Base-by-base conservation (phyloP, 108 stramenopile genomes). In the Bacterosira constricta region DNA sequence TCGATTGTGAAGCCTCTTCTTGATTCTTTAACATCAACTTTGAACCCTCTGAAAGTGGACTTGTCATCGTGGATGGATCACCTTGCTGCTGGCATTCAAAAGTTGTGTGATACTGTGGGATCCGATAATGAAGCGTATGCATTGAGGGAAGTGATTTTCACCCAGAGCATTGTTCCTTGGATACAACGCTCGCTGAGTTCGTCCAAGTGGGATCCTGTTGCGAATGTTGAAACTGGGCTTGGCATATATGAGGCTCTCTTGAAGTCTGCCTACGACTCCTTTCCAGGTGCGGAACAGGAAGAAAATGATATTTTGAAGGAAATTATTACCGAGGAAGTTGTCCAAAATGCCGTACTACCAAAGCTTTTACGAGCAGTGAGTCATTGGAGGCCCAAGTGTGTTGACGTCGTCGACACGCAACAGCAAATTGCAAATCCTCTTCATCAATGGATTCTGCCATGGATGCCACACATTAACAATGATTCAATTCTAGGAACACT, bases 381-480 rank as follows among this genome's bases (percentile, higher is more conserved):
- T 25, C 69, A 73, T 15, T 91, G 86, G 87, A 88, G 82, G 76
- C 88, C 87, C 18, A 61, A 49, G 17, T 50, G 82, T 38, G 73
- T 78, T 34, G 51, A 62, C 34, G 38, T n/a, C n/a, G n/a, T n/a
- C n/a, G n/a, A n/a, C n/a, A n/a, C n/a, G n/a, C n/a, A 69, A 20
- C 42, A 66, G 47, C 29, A 36, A 10, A n/a, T 85, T 6, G 39
- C 74, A 25, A 63, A 78, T 54, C 80, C 84, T 5, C 61, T 90
- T 34, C 83, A 92, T 77, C 41, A 66, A 3, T 92, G 89, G 90
- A 80, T 95, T 21, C 55, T 95, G 32, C 94, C 91, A 21, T 95
- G 94, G 94, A 36, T 95, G 25, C 86, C 82, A 6, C 82, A 90
- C 71, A 73, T 95, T 18, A 82, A 85, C 46, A 67, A 84, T 58